Evolutionary conservation across 2,329 filamentous ascomycete genomes (phyloP).

Genomic region (Eutypella sp.): DNA sequence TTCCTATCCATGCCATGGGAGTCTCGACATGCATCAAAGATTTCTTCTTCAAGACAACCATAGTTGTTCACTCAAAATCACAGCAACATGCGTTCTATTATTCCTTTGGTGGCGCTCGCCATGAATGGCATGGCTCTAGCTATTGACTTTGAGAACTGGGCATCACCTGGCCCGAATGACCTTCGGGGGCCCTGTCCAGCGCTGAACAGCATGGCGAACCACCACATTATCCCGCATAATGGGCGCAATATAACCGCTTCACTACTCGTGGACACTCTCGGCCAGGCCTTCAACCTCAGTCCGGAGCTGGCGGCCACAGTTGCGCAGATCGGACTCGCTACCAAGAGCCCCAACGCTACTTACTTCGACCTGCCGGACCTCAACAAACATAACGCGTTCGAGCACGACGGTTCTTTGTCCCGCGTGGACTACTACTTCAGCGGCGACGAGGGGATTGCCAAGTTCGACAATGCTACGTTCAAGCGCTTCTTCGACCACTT

Average conservation of each 20-base stretch:
- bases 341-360: background rate
- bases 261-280: background rate
- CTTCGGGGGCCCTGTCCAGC: background rate
- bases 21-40: no score
- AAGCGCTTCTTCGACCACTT: background rate
- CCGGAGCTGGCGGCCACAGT: background rate
- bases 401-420: background rate
- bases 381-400: background rate
- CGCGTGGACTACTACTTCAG: background rate
- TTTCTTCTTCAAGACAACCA: no score
- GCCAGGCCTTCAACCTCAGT: background rate
- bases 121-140: no score
- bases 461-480: no score
- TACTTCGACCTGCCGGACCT: background rate
- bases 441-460: no score
- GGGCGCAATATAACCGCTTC: background rate
- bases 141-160: no score
- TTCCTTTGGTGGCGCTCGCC: no score
- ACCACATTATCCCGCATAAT: background rate
- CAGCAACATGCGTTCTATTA: no score
- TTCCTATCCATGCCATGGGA: no score
- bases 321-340: background rate
- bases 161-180: no score
- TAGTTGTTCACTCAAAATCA: no score
- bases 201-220: background rate